These are phyloP conservation scores for Flaveria ramosissima DNA, from an alignment of 129 eudicot species.

Conservation along the genomic window DNA sequence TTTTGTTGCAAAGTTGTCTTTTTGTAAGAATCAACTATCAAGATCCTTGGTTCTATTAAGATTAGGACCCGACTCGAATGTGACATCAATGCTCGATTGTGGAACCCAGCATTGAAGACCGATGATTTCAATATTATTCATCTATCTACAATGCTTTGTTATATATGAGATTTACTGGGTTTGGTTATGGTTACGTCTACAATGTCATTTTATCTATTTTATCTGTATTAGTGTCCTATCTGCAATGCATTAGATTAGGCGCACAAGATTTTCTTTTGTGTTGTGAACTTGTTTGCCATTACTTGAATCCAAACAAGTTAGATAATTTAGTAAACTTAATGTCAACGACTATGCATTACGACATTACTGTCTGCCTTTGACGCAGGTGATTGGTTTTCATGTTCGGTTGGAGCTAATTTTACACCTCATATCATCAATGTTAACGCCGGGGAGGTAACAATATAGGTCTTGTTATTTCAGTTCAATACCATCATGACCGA, in stretches of 20 bases:
- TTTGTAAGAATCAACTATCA: not conserved
- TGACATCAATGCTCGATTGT: not conserved
- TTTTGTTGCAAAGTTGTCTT: slow-evolving; percentile 24
- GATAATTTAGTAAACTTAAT: not conserved
- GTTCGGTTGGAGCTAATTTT: slow-evolving; percentile 74
- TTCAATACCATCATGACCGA: not conserved
- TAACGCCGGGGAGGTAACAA: slow-evolving; percentile 76
- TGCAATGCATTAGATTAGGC: not conserved
- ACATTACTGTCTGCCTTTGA: not conserved
- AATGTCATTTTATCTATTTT: too few relatives aligned
- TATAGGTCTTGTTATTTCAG: not conserved
- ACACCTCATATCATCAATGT: slow-evolving; percentile 77
- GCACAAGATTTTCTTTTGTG: not conserved
- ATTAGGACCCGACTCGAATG: not conserved
- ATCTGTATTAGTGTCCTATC: too few relatives aligned
- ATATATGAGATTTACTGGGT: too few relatives aligned
- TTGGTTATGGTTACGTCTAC: too few relatives aligned
- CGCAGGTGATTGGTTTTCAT: slow-evolving; percentile 67
- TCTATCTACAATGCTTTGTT: too few relatives aligned
- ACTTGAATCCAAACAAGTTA: not conserved
- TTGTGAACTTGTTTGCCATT: slow-evolving; percentile 9
- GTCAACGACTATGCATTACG: not conserved
- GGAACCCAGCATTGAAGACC: slow-evolving; percentile 18
- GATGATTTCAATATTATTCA: not conserved
- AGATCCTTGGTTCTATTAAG: slow-evolving; percentile 14